Evolutionary conservation across 1,139 yeast genomes (phyloP).

Genomic region (Hemisphaericaspora xylofermentans): DNA sequence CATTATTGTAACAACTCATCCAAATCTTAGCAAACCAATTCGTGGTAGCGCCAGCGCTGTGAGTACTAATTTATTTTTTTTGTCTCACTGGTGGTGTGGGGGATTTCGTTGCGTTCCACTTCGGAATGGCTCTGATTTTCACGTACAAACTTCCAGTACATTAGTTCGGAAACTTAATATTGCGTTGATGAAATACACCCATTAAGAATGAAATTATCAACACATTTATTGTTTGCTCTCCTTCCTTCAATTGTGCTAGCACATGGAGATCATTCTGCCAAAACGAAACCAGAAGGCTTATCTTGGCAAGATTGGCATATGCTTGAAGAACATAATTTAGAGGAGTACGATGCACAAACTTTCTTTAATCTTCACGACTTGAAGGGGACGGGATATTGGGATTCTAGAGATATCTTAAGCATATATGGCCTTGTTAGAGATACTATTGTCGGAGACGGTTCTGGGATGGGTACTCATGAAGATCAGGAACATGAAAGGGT

Average conservation of each 20-base stretch:
- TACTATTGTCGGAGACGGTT: slow-evolving; percentile 80
- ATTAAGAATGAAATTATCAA: neutral
- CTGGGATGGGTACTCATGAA: slow-evolving; percentile 82
- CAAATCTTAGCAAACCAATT: too few species aligned
- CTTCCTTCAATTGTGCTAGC: slow-evolving; percentile 12
- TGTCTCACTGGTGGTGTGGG: too few species aligned
- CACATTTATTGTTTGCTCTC: neutral
- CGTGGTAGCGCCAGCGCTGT: too few species aligned
- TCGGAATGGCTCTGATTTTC: too few species aligned
- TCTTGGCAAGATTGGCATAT: slow-evolving; percentile 87
- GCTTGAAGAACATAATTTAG: slow-evolving; percentile 81
- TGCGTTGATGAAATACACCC: neutral
- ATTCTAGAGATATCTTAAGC: slow-evolving; percentile 65
- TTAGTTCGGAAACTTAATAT: too few species aligned
- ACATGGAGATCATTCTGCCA: slow-evolving; percentile 19
- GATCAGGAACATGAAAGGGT: slow-evolving; percentile 49
- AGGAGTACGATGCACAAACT: slow-evolving; percentile 69
- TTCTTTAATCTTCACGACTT: slow-evolving; percentile 83
- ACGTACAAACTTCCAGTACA: too few species aligned
- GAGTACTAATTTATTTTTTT: too few species aligned
- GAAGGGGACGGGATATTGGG: slow-evolving; percentile 51
- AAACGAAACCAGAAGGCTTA: slow-evolving; percentile 46
- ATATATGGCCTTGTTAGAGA: slow-evolving; percentile 78
- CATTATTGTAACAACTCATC: too few species aligned
- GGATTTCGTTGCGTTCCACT: too few species aligned